Base-by-base conservation (phyloP, 2,329 filamentous ascomycete species). In the Scedosporium apiospermum region DNA sequence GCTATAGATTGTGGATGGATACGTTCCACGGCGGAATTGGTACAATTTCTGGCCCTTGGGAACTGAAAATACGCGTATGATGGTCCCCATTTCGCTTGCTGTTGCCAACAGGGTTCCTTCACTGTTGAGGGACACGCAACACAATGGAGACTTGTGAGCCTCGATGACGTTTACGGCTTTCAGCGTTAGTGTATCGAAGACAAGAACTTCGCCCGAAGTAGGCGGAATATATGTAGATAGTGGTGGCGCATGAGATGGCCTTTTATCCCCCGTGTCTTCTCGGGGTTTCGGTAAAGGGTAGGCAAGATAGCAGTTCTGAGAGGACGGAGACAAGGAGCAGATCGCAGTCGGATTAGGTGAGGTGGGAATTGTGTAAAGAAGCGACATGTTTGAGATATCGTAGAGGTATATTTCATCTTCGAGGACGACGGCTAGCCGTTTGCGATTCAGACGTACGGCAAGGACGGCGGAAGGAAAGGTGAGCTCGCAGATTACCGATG, bases 371-470 rank as follows among this genome's bases (percentile, higher is more conserved):
- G 91, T 96, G 74, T 92, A 89, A 49, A 98, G 81, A 64, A 98
- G 85, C 70, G 90, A 93, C 93, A 99, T 98, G 72, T 97, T 98
- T 76, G 93, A 92, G 67, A 99, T 98, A 74, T 99, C 95, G 78
- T 99, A 99, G 58, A 99, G 83, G 76, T 98, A 99, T 65, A 98
- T 96, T 73, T 96, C 90, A 69, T 96, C 92, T 73, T 99, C 95
- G 63, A 98, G 82, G 14, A 98, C 88, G 38, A 99, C 93, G 12
- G 95, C 91, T 27, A 99, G 83, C 44, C 95, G 88, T 75, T 97
- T 98, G 68, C 95, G 85, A 75, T 99, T 99, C 70, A 99, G 80
- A 67, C 93, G 90, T 64, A 99, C 91, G 21, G 93, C 93, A 49
- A 98, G 84, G 10, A 99, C 92, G 59, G 93, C 92, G n/a, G 93